Evolutionary conservation across 1,284 basidiomycete genomes (phyloP).

Genomic region (Pseudozyma tsukubaensis): DNA sequence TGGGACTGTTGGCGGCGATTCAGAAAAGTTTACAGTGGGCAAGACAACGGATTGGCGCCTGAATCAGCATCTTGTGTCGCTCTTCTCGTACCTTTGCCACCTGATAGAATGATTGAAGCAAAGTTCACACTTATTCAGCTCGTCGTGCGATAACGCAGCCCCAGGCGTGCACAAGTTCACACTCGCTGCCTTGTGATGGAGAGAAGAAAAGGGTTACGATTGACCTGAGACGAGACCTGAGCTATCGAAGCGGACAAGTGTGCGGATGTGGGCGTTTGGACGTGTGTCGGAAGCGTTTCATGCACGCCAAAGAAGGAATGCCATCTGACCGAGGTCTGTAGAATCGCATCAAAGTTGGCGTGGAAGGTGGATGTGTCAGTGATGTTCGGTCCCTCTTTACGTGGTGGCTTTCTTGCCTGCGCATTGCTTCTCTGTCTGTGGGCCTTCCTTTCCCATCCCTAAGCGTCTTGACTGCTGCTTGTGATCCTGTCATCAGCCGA

Average conservation of each 20-base stretch:
- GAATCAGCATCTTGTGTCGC: not conserved
- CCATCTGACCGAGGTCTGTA: slow-evolving; percentile 65
- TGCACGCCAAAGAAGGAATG: slow-evolving; percentile 67
- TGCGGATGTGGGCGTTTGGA: not conserved
- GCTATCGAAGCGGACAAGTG: too few relatives aligned
- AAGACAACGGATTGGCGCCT: slow-evolving; percentile 23
- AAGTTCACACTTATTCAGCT: not conserved
- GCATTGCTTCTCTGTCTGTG: too few relatives aligned
- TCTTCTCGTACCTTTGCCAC: not conserved
- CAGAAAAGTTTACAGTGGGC: slow-evolving; percentile 46
- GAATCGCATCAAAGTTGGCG: not conserved
- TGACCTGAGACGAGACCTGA: not conserved
- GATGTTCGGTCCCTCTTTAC: not conserved
- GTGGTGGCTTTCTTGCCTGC: too few relatives aligned
- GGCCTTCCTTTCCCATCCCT: too few relatives aligned
- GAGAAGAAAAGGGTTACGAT: not conserved
- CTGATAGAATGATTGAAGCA: not conserved
- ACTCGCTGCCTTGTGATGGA: too few relatives aligned
- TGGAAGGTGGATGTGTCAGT: not conserved
- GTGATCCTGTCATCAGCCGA: too few relatives aligned
- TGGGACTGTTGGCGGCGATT: slow-evolving; percentile 29
- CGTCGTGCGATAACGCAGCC: too few relatives aligned
- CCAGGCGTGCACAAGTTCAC: too few relatives aligned
- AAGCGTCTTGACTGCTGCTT: too few relatives aligned
- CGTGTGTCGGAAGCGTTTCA: slow-evolving; percentile 13